Evolutionary conservation across 2,329 filamentous ascomycete genomes (phyloP).

Genomic region (Simplicillium aogashimaense): DNA sequence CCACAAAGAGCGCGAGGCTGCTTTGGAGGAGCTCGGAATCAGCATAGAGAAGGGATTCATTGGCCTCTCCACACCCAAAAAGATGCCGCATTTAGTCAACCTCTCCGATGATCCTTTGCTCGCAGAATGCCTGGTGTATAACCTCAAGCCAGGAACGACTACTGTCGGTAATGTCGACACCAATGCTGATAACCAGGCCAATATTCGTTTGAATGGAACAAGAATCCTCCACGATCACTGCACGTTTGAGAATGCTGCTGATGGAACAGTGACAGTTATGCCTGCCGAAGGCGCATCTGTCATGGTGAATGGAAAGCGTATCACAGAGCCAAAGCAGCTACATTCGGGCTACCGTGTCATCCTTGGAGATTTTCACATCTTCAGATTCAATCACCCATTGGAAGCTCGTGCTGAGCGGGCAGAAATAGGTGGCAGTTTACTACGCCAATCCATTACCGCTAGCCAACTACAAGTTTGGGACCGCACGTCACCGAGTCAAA

Average conservation of each 20-base stretch:
- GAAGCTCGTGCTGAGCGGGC: constrained; percentile 89
- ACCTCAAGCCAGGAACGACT: constrained; percentile 89
- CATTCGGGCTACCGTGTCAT: constrained; percentile 93
- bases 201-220: constrained; percentile 88
- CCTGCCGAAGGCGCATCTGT: constrained; percentile 88
- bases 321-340: constrained; percentile 75
- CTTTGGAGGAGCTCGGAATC: constrained; percentile 91
- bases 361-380: constrained; percentile 96
- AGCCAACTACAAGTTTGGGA: constrained; percentile 52
- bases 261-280: constrained; percentile 85
- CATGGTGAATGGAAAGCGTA: constrained; percentile 93
- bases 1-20: constrained; percentile 92
- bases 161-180: constrained; percentile 92
- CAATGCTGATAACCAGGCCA: constrained; percentile 62
- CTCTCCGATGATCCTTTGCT: constrained; percentile 89
- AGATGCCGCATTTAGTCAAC: constrained; percentile 98
- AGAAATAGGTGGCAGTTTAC: constrained; percentile 66
- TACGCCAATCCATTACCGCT: constrained; percentile 70
- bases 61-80: constrained; percentile 90
- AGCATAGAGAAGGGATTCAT: constrained; percentile 98
- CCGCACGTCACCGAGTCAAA: constrained; percentile 47
- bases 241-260: constrained; percentile 75
- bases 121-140: constrained; percentile 94
- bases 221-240: constrained; percentile 91
- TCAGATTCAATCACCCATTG: constrained; percentile 95